These are phyloP conservation scores for Xerocomellus intermedius DNA, from an alignment of 768 basidiomycete genomes.

Conservation along the genomic window DNA sequence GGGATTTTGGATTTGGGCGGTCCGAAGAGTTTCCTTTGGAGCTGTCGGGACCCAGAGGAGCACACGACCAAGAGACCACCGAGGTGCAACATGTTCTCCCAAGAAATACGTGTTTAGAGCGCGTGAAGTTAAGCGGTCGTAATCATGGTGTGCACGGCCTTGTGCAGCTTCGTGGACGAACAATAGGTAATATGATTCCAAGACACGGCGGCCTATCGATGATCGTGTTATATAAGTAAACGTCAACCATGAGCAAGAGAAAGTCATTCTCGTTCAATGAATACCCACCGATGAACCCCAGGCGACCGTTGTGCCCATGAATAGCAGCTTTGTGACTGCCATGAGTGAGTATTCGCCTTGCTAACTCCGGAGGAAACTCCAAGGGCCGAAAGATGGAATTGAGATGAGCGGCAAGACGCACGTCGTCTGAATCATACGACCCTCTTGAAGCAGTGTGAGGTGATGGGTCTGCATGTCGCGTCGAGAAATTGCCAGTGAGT, in stretches of 20 bases:
- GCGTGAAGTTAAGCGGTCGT: conserved; percentile 54
- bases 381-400: conserved; percentile 62
- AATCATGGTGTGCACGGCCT: conserved; percentile 49
- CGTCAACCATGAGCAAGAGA: not conserved
- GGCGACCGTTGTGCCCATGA: conserved; percentile 68
- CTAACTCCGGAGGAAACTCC: conserved; percentile 67
- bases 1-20: conserved; percentile 10
- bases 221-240: not conserved
- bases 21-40: conserved; percentile 34
- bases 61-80: conserved; percentile 73
- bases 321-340: conserved; percentile 65
- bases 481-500: conserved; percentile 16
- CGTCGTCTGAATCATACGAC: conserved; percentile 16
- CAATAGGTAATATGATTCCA: conserved; percentile 72
- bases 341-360: conserved; percentile 75
- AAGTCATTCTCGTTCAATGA: not conserved
- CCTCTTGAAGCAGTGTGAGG: not conserved
- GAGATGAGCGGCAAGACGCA: conserved; percentile 51
- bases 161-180: conserved; percentile 60
- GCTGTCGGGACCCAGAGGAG: conserved; percentile 73
- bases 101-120: conserved; percentile 68
- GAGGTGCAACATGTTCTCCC: conserved; percentile 70
- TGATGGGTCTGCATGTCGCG: conserved; percentile 9
- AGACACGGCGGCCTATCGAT: conserved; percentile 65
- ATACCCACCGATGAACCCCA: conserved; percentile 65